Base-by-base conservation (phyloP, 164 flowering plant genomes). In the Nymphaea thermarum region DNA sequence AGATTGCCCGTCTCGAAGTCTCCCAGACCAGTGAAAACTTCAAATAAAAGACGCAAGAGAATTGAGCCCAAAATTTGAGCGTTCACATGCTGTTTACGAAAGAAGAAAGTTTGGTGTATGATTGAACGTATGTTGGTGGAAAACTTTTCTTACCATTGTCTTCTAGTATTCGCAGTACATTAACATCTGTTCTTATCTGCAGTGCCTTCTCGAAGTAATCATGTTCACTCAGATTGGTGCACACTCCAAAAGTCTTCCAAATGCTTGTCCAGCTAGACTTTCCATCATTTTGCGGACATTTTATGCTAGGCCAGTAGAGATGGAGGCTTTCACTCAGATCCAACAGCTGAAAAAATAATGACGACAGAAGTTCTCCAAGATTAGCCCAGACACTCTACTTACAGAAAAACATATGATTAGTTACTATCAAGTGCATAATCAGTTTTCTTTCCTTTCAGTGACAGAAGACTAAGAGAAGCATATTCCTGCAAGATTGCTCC, bases 141-240 rank as follows among this genome's bases (percentile, higher is more conserved):
- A 60, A 55, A 36, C 4, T 59, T 42, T 6, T 55, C 5, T 14
- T 66, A 67, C 70, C 64, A 43, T 42, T 67, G 11, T 60, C 55
- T 43, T 67, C 60, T 8, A 59, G 60, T 59, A 67, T 44, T 4
- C 64, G 25, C 15, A 70, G 68, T 45, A 65, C 12, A 17, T 65
- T 64, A 18, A 65, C 41, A 63, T 65, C 43, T 3, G 14, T 12
- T 16, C 65, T 57, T 18, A 70, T 63, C 43, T 65, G 67, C 55
- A 70, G 44, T 0, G 68, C 72, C 43, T 65, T 70, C 64, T 65
- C 60, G 59, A 70, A 70, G 44, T 65, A 70, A 25, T 65, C 68
- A 59, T 64, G 63, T 53, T 70, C 62, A 7, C 62, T 64, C n/a
- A 70, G 67, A 14, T 62, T 66, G 8, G 62, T 12, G 41, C 67